Percentiles rank a stretch among this genome's conserved stretches.
Evolutionary conservation across 352 stramenopile genomes (phyloP).

Genomic region (Pythium pyrilobum): DNA sequence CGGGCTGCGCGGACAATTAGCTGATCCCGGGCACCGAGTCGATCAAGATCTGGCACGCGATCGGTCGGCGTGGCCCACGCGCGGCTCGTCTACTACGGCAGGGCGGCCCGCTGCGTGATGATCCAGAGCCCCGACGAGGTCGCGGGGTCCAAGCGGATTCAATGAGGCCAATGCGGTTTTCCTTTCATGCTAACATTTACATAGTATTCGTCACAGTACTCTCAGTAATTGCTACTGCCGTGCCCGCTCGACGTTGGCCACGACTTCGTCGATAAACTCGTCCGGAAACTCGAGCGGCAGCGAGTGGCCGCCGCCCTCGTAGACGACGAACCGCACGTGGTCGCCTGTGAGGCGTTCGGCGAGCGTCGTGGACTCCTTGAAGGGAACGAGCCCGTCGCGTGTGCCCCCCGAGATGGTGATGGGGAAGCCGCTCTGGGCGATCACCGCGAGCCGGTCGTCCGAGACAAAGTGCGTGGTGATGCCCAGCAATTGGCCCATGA

Average conservation of each 20-base stretch:
- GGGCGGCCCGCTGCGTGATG: background rate
- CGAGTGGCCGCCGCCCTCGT: conserved; percentile 35
- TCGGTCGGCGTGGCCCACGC: background rate
- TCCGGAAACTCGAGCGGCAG: conserved; percentile 33
- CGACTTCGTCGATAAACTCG: conserved; percentile 24
- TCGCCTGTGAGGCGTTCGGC: conserved; percentile 31
- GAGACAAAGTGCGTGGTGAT: conserved; percentile 41
- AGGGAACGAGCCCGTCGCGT: conserved; percentile 38
- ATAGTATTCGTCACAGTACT: too few relatives aligned
- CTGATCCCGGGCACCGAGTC: background rate
- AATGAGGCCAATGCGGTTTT: too few relatives aligned
- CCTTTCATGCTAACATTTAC: too few relatives aligned
- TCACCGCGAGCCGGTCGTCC: conserved; percentile 35
- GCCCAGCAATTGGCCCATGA: conserved; percentile 13
- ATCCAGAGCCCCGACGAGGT: background rate
- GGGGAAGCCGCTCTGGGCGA: conserved; percentile 35
- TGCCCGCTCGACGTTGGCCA: too few relatives aligned
- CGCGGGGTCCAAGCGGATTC: too few relatives aligned
- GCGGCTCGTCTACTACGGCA: background rate
- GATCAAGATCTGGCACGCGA: background rate
- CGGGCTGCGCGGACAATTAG: background rate
- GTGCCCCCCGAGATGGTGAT: conserved; percentile 43
- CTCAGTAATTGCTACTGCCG: too few relatives aligned
- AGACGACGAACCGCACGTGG: conserved; percentile 40
- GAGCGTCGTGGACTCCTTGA: conserved; percentile 30